A percentile compares a stretch with the other conserved stretches of the same genome.
phyloP scores from a whole-genome alignment of 2,329 filamentous ascomycete genomes.

The Acarospora socialis region DNA sequence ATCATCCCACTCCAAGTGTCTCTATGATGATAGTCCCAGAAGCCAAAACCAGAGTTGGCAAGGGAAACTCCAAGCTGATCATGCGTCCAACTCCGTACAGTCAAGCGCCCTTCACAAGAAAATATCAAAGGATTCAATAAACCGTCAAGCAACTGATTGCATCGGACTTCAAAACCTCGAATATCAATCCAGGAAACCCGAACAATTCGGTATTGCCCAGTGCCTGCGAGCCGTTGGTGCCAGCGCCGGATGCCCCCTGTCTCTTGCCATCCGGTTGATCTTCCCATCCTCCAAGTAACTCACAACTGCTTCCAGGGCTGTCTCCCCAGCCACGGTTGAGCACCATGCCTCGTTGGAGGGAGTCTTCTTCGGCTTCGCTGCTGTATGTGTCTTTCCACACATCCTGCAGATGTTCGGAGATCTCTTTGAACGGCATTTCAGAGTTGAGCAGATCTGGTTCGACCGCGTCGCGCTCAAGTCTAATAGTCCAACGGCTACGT shows the following conservation, averaged over 20 bases:
- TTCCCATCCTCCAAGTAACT: constrained; percentile 75
- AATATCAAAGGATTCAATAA: constrained; percentile 48
- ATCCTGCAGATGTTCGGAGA: constrained; percentile 53
- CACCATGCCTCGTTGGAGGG: constrained; percentile 55
- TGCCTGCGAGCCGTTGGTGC: constrained; percentile 38
- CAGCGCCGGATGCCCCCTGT: constrained; percentile 29
- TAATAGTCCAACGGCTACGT: constrained; percentile 74
- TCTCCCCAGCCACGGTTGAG: constrained; percentile 84
- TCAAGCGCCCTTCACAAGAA: not conserved
- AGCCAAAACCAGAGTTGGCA: too few species aligned
- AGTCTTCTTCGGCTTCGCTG: constrained; percentile 38
- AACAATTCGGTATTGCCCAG: constrained; percentile 70
- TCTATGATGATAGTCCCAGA: too few species aligned
- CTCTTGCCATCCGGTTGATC: constrained; percentile 42
- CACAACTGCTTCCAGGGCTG: constrained; percentile 78
- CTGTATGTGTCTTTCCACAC: constrained; percentile 56
- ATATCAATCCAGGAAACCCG: constrained; percentile 84
- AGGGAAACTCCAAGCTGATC: constrained; percentile 3
- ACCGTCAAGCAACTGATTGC: constrained; percentile 80
- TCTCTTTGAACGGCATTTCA: constrained; percentile 62
- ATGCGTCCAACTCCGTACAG: not conserved
- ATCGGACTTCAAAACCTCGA: constrained; percentile 90
- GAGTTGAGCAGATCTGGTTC: constrained; percentile 37
- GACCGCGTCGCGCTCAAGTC: too few species aligned
- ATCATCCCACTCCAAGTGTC: too few species aligned